Evolutionary conservation across 73 alveolate genomes (phyloP).

Genomic region (Tetrahymena borealis): DNA sequence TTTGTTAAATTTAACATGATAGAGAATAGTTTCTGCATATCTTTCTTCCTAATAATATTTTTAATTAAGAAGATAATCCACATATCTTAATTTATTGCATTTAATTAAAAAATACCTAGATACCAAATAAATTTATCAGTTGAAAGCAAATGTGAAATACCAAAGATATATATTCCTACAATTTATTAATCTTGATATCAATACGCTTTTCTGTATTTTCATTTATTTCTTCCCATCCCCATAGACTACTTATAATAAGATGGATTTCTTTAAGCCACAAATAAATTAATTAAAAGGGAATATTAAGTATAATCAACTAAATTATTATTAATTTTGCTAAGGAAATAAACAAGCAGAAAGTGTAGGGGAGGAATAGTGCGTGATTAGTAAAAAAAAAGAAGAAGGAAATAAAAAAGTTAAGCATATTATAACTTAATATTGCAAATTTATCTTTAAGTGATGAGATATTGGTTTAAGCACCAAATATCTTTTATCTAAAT

Average conservation of each 20-base stretch:
- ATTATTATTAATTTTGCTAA: too few relatives aligned
- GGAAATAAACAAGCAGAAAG: not conserved
- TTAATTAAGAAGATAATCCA: not conserved
- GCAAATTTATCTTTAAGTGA: not conserved
- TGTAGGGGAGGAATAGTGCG: constrained; percentile 5
- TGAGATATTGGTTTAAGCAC: not conserved
- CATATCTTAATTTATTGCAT: not conserved
- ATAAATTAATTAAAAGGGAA: not conserved
- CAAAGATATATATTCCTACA: too few relatives aligned
- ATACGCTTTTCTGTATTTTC: too few relatives aligned
- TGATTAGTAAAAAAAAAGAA: not conserved
- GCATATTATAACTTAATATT: not conserved
- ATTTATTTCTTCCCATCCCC: not conserved
- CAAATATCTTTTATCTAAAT: not conserved
- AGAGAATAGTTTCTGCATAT: not conserved
- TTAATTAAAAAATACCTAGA: not conserved
- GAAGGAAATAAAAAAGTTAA: not conserved
- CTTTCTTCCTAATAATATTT: not conserved
- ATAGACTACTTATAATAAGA: not conserved
- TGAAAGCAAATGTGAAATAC: too few relatives aligned
- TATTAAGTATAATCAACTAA: too few relatives aligned
- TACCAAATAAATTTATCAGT: not conserved
- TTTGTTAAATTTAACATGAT: not conserved
- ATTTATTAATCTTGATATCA: too few relatives aligned
- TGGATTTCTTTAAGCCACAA: not conserved